Conservation (phyloP, 768 basidiomycete genomes). For the Termitomyces sp. region DNA sequence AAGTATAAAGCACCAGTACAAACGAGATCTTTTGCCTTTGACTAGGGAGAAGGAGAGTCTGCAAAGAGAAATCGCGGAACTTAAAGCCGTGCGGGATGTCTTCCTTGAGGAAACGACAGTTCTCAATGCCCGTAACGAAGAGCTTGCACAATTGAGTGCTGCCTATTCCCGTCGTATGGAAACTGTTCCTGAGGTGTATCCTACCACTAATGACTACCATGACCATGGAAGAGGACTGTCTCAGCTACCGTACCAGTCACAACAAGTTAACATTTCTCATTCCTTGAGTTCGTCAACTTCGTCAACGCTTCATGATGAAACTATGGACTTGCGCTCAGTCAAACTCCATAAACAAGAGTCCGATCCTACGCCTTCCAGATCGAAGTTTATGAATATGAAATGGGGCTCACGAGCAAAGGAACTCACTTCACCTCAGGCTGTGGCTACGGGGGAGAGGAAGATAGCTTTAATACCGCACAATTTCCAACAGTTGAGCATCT, state of each 20-base stretch:
- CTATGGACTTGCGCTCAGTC: slow-evolving; percentile 31
- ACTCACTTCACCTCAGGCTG: slow-evolving; percentile 27
- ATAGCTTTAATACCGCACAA: slow-evolving; percentile 61
- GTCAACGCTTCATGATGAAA: slow-evolving; percentile 49
- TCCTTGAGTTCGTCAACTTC: slow-evolving; percentile 45
- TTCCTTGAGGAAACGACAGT: slow-evolving; percentile 91
- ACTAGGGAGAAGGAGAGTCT: slow-evolving; percentile 79
- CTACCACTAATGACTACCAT: slow-evolving; percentile 23
- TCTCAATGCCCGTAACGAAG: slow-evolving; percentile 89
- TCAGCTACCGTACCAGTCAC: slow-evolving; percentile 27
- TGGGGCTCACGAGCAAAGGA: slow-evolving; percentile 61
- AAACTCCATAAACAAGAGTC: slow-evolving; percentile 44
- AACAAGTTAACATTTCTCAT: slow-evolving; percentile 27
- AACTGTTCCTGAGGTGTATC: slow-evolving; percentile 32
- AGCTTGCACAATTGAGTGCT: slow-evolving; percentile 83
- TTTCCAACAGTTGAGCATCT: slow-evolving; percentile 86
- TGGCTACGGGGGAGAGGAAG: slow-evolving; percentile 26
- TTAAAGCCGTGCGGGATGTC: slow-evolving; percentile 81
- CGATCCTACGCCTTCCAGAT: slow-evolving; percentile 48
- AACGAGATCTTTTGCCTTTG: slow-evolving; percentile 81
- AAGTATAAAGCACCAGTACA: slow-evolving; percentile 82
- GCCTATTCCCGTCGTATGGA: slow-evolving; percentile 84
- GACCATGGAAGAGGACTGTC: slow-evolving; percentile 20
- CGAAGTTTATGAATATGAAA: slow-evolving; percentile 66
- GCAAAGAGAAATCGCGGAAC: slow-evolving; percentile 78